phyloP scores from a whole-genome alignment of 441 rosid genomes.

The Breynia disticha region DNA sequence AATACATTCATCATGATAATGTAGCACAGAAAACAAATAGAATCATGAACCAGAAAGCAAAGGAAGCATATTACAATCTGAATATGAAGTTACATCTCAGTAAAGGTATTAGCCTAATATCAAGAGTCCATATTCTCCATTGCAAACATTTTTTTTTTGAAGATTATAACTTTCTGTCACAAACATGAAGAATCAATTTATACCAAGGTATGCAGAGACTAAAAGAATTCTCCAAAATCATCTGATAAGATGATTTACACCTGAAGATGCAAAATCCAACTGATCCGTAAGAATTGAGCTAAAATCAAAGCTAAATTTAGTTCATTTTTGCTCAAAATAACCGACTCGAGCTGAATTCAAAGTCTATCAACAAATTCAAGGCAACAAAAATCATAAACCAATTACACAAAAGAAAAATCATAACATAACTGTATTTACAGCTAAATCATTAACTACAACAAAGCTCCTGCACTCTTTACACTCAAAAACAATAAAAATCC shows the following conservation, averaged over 20 bases:
- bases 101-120: not conserved
- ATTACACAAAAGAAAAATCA: not conserved
- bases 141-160: too few species aligned
- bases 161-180: too few species aligned
- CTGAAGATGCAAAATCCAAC: too few species aligned
- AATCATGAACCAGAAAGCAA: too few species aligned
- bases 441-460: not conserved
- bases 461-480: not conserved
- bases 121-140: not conserved
- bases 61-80: too few species aligned
- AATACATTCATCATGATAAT: slow-evolving; percentile 5
- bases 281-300: not conserved
- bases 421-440: not conserved
- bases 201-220: not conserved
- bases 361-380: not conserved
- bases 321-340: not conserved
- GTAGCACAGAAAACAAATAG: not conserved
- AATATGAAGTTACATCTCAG: not conserved
- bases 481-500: not conserved
- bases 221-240: too few species aligned
- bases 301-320: slow-evolving; percentile 1
- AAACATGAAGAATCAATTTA: not conserved
- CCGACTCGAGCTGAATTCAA: slow-evolving; percentile 2
- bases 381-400: not conserved
- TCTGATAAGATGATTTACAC: too few species aligned